A percentile compares a stretch with the other conserved stretches of the same genome.
phyloP scores from a whole-genome alignment of 345 rosid genomes.

The Rhodamnia rubescens region DNA sequence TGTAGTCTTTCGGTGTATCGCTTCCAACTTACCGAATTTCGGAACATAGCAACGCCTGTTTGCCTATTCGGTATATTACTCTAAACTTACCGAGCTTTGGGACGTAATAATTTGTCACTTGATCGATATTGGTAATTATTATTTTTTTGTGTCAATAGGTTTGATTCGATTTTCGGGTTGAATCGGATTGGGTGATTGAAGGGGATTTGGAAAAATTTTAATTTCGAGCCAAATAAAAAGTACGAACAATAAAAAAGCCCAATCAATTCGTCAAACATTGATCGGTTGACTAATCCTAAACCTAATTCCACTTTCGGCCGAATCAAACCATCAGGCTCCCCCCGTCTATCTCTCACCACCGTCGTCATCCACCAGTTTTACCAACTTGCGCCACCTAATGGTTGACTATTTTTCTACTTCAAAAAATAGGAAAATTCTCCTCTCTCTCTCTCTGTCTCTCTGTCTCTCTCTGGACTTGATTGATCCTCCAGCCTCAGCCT shows the following conservation, averaged over 20 bases:
- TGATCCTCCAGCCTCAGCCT: neutral
- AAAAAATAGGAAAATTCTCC: neutral
- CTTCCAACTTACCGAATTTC: no score
- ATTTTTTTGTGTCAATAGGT: no score
- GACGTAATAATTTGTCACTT: no score
- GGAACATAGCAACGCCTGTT: no score
- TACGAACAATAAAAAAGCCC: neutral
- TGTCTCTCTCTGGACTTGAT: neutral
- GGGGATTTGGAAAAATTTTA: accelerated
- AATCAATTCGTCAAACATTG: neutral
- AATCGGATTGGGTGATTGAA: neutral
- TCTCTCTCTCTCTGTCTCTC: neutral
- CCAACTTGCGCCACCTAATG: neutral
- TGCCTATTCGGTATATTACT: no score
- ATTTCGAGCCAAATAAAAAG: neutral
- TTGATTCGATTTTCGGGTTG: neutral
- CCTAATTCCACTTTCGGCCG: neutral
- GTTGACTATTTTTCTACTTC: neutral
- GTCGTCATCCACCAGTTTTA: neutral
- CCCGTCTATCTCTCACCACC: neutral
- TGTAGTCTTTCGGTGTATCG: no score
- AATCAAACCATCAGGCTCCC: neutral
- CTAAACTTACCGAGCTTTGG: no score
- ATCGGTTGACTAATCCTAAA: neutral
- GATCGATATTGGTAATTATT: no score